A percentile compares a stretch with the other conserved stretches of the same genome.
phyloP scores from a whole-genome alignment of 2,329 filamentous ascomycete genomes.

The Sclerotinia borealis region DNA sequence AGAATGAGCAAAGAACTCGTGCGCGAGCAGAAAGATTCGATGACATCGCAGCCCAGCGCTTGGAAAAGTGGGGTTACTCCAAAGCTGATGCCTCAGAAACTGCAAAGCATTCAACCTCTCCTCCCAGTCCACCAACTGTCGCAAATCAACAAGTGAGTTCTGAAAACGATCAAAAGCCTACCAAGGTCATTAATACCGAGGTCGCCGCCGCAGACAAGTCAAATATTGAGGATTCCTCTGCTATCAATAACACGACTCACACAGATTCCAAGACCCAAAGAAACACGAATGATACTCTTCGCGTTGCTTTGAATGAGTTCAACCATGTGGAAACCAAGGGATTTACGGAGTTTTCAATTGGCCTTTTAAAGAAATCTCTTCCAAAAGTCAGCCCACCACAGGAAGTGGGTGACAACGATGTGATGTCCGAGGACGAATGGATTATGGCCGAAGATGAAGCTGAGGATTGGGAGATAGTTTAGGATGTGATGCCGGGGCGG shows the following conservation, averaged over 20 bases:
- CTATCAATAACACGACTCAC: neutral
- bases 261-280: neutral
- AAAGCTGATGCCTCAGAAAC: too few species aligned
- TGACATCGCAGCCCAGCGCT: too few species aligned
- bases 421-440: neutral
- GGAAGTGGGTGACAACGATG: neutral
- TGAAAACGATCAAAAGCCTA: neutral
- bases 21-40: too few species aligned
- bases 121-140: too few species aligned
- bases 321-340: too few species aligned
- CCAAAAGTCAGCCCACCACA: accelerated
- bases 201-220: neutral
- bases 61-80: too few species aligned
- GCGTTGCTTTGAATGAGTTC: too few species aligned
- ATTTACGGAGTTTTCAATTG: too few species aligned
- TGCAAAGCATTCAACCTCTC: too few species aligned
- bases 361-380: neutral
- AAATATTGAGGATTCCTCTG: neutral
- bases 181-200: neutral
- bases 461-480: neutral
- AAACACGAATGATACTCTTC: neutral
- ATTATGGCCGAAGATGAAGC: neutral
- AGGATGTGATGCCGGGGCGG: neutral
- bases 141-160: neutral
- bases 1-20: too few species aligned